Conservation (phyloP, 1,139 yeast genomes). For the Pichia sp. region DNA sequence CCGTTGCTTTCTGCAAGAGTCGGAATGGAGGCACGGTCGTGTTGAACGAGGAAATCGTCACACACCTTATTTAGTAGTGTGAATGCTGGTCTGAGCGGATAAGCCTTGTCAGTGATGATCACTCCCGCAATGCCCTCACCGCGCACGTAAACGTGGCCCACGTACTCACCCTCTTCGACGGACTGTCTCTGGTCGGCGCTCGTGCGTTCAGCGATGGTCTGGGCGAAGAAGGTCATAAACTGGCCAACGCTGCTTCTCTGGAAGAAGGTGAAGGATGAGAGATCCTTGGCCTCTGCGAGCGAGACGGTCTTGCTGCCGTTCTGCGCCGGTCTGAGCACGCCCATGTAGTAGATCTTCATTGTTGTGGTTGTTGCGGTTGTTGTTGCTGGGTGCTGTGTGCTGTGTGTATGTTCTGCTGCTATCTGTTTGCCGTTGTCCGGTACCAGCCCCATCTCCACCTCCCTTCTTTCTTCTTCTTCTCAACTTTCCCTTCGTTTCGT, state of each 20-base stretch:
- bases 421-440: too few species aligned
- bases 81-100: slow-evolving; percentile 97
- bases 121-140: slow-evolving; percentile 69
- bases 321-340: slow-evolving; percentile 72
- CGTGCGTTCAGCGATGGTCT: slow-evolving; percentile 87
- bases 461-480: too few species aligned
- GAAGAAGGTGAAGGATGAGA: slow-evolving; percentile 80
- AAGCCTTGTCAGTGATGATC: slow-evolving; percentile 86
- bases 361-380: too few species aligned
- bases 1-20: too few species aligned
- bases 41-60: slow-evolving; percentile 81
- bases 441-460: too few species aligned
- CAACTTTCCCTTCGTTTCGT: too few species aligned
- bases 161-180: slow-evolving; percentile 85
- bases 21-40: too few species aligned
- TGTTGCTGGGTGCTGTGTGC: too few species aligned
- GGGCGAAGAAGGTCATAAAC: slow-evolving; percentile 91
- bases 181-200: slow-evolving; percentile 86
- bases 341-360: slow-evolving; percentile 90
- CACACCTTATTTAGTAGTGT: slow-evolving; percentile 82
- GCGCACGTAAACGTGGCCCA: slow-evolving; percentile 85
- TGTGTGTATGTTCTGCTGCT: too few species aligned
- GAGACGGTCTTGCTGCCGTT: slow-evolving; percentile 53
- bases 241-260: slow-evolving; percentile 49
- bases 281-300: slow-evolving; percentile 73